Evolutionary conservation across 179 eudicot species (phyloP), one percentile per base, ranked within the genome.

Genomic region (Gypsophila paniculata): DNA sequence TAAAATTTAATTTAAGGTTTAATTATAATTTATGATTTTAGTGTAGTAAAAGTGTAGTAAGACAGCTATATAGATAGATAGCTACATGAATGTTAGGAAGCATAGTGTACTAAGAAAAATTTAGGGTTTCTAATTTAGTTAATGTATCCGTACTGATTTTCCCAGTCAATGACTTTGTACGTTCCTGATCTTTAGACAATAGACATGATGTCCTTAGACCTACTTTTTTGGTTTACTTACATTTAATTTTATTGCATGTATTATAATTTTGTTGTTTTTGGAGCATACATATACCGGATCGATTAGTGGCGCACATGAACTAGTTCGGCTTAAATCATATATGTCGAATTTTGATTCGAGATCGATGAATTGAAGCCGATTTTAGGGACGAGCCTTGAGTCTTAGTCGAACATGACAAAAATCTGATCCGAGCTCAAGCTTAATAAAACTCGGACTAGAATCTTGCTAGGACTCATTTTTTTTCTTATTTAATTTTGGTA

Each of bases 61-160:
- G 60, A 64, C 67, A 65, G 68, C 54, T 61, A 69, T n/a, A n/a
- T n/a, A n/a, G n/a, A n/a, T 32, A 53, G 22, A 34, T 14, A 34
- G 39, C 75, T 71, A 57, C 19, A 65, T 42, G 59, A 52, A 68
- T 69, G 73, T 51, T 22, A 75, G 65, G 29, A 38, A 19, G 6
- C 8, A 49, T 71, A 49, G 49, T 49, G 71, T 54, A 44, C 58
- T 55, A 59, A 55, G 19, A 21, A 6, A 64, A 49, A 59, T 46
- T 63, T 70, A 79, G 75, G 75, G 78, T 79, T 75, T 70, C 82
- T 75, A 74, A 17, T 12, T 64, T 65, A 53, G 78, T 74, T 42
- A 34, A 57, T 74, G 21, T 48, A 23, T 34, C 15, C 25, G 60
- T 63, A 23, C 57, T 78, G 15, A 55, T 63, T 70, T 64, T 62